Evolutionary conservation across 495 filamentous ascomycete genomes (phyloP).

Genomic region (Lasiosphaeria ovina): DNA sequence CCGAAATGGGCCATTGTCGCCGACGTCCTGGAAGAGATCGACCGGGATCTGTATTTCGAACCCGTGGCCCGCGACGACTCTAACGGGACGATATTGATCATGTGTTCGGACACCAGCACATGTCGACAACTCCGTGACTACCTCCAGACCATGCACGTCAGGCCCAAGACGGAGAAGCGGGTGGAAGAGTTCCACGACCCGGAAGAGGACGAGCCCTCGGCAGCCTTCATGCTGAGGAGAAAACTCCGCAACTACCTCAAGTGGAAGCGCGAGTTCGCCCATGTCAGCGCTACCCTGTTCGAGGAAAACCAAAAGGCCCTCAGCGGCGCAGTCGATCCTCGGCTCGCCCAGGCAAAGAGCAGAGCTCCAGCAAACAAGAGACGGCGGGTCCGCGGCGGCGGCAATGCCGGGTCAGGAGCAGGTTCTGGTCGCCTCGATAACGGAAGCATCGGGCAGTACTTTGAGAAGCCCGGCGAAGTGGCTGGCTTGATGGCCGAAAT

Average conservation of each 20-base stretch:
- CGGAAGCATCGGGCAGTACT: constrained; percentile 49
- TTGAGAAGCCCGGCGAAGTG: constrained; percentile 49
- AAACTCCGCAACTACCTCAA: constrained; percentile 83
- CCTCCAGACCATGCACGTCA: constrained; percentile 85
- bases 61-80: constrained; percentile 74
- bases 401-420: constrained; percentile 49
- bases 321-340: constrained; percentile 55
- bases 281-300: constrained; percentile 72
- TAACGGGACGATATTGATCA: constrained; percentile 85
- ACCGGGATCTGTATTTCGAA: constrained; percentile 84
- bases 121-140: constrained; percentile 90
- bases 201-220: constrained; percentile 62
- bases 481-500: constrained; percentile 63
- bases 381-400: constrained; percentile 83
- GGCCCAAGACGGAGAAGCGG: constrained; percentile 47
- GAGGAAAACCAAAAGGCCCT: constrained; percentile 77
- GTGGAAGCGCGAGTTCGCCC: constrained; percentile 89
- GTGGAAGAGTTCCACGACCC: constrained; percentile 39
- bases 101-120: constrained; percentile 88
- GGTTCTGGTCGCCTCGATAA: constrained; percentile 47
- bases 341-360: constrained; percentile 40
- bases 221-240: constrained; percentile 81
- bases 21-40: constrained; percentile 89
- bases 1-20: constrained; percentile 90
- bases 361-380: constrained; percentile 79